Evolutionary conservation across 805 yeast genomes (phyloP), one percentile per base, ranked within the genome.

Genomic region (Yarrowia sp.): DNA sequence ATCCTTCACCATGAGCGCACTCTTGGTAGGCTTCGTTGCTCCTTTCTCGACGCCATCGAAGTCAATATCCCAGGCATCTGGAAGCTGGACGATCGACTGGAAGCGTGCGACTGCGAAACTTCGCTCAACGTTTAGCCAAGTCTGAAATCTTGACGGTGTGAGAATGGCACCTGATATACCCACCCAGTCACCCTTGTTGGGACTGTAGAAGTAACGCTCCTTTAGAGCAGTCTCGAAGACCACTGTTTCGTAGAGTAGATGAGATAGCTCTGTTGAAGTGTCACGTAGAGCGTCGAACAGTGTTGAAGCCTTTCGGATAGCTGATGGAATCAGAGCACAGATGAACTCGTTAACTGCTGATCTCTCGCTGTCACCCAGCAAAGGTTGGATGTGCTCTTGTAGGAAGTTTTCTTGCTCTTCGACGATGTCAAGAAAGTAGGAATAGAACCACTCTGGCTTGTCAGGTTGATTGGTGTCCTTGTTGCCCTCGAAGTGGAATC

Each of bases 371-470:
- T 50, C 36, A 1, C 45, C 48, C 43, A 77, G 59, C 19, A 71
- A 52, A 5, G 72, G 69, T 69, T 74, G 76, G 1, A 78, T 72
- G 11, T 64, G 64, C 5, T 69, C 67, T 19, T 70, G 69, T 53
- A 79, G 71, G 67, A 79, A 76, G 40, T 59, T 70, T 35, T 66
- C 56, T 41, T 77, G 77, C 32, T 77, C 78, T 46, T 79, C 81
- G 19, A 81, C 46, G 26, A 75, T 68, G 42, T 72, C 72, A 38
- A 73, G 59, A 36, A 84, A 74, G 72, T 83, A 89, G 16, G 79
- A 77, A 70, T 89, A 82, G 3, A 87, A 84, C 89, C 91, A 89
- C 74, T 89, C 93, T 1, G 94, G 93, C 73, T 86, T 86, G 69
- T 88, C 87, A 35, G 85, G 73, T 55, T 86, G 83, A 73, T 88